These are phyloP conservation scores for Exophiala aquamarina DNA, from an alignment of 2,329 filamentous ascomycete species.

Conservation along the genomic window DNA sequence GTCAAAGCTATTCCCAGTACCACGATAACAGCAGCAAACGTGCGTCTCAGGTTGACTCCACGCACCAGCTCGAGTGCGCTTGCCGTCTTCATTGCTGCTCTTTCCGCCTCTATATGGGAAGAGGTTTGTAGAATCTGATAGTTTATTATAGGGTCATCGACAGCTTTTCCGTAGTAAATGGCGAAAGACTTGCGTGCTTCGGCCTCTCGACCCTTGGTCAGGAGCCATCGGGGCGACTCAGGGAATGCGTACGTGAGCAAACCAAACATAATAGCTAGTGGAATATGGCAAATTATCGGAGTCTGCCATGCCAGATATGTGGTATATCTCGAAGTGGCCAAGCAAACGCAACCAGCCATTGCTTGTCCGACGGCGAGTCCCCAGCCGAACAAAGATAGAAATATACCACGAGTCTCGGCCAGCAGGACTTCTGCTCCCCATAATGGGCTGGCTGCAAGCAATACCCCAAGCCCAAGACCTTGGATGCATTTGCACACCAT, in stretches of 20 bases:
- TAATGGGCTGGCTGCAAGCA: neutral
- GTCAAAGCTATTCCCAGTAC: neutral
- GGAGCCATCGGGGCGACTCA: neutral
- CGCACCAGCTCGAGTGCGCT: neutral
- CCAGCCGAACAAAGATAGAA: neutral
- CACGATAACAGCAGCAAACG: neutral
- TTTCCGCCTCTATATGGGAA: neutral
- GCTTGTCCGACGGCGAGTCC: neutral
- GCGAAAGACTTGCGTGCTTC: neutral
- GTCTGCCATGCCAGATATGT: slow-evolving; percentile 1
- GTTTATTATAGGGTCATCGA: neutral
- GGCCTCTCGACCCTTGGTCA: neutral
- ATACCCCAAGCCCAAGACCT: neutral
- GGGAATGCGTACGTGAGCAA: neutral
- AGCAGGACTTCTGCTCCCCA: neutral
- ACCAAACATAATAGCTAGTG: neutral
- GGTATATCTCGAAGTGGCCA: neutral
- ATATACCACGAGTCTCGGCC: neutral
- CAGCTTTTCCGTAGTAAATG: neutral
- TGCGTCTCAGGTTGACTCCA: neutral
- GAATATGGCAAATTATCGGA: slow-evolving; percentile 1
- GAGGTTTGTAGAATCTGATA: neutral
- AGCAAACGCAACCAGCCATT: neutral
- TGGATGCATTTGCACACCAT: slow-evolving; percentile 1
- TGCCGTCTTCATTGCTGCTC: neutral